These are phyloP conservation scores for Scutellaria barbata DNA, from an alignment of 257 asterid species.

Conservation along the genomic window DNA sequence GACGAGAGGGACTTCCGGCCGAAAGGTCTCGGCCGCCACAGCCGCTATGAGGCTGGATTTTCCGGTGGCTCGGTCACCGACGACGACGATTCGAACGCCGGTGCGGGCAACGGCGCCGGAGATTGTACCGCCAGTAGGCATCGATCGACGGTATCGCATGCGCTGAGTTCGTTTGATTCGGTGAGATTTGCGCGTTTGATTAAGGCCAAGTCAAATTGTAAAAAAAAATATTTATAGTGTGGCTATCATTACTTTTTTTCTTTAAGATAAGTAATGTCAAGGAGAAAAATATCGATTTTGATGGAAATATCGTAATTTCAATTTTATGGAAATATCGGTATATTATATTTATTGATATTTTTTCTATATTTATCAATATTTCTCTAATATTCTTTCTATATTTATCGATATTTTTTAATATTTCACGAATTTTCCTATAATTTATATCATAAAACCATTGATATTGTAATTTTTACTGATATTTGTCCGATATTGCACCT, in stretches of 20 bases:
- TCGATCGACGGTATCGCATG: constrained; percentile 40
- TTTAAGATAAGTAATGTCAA: no score
- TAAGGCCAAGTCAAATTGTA: neutral
- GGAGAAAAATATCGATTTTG: no score
- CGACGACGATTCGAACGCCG: constrained; percentile 81
- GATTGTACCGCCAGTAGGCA: constrained; percentile 56
- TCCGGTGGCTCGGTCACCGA: constrained; percentile 96
- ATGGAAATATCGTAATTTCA: no score
- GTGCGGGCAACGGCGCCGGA: constrained; percentile 64
- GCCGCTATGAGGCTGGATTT: constrained; percentile 94
- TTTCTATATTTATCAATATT: no score
- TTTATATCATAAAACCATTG: no score
- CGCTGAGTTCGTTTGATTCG: constrained; percentile 22
- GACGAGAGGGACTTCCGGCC: constrained; percentile 81
- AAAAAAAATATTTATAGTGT: neutral
- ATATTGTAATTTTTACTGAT: no score
- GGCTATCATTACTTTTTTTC: neutral
- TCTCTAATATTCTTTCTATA: no score
- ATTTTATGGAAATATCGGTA: no score
- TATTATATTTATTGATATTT: no score
- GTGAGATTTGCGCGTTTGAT: constrained; percentile 31
- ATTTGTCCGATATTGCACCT: no score
- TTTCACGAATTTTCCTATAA: no score
- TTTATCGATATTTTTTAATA: no score
- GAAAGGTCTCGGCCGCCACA: constrained; percentile 83